Percentiles rank a stretch among this genome's conserved stretches.
Evolutionary conservation across 768 basidiomycete genomes (phyloP).

Genomic region (Russula foetens): DNA sequence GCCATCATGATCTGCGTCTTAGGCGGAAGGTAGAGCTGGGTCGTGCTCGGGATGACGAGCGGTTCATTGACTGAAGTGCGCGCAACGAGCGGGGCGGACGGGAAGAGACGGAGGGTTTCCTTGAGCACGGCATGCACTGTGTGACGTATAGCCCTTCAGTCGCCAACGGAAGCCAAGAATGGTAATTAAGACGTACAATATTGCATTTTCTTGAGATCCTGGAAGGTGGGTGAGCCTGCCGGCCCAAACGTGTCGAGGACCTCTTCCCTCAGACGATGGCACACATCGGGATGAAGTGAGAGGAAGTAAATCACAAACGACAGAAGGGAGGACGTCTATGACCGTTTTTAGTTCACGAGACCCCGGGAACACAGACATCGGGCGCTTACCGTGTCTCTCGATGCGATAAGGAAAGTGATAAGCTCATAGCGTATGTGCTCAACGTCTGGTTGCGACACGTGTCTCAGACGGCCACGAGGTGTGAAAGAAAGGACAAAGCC

Average conservation of each 20-base stretch:
- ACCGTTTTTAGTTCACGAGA: neutral
- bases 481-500: neutral
- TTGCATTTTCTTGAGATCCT: slow-evolving; percentile 29
- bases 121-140: slow-evolving; percentile 30
- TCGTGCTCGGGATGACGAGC: slow-evolving; percentile 18
- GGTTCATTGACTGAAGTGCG: slow-evolving; percentile 13
- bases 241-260: slow-evolving; percentile 27
- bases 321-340: slow-evolving; percentile 27
- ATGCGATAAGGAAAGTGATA: slow-evolving; percentile 20
- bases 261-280: slow-evolving; percentile 28
- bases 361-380: neutral
- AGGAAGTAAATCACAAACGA: slow-evolving; percentile 30
- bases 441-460: slow-evolving; percentile 6
- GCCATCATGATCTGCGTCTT: slow-evolving; percentile 23
- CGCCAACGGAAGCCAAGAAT: too few relatives aligned
- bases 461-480: neutral
- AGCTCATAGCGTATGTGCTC: slow-evolving; percentile 20
- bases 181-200: slow-evolving; percentile 19
- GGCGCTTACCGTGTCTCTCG: slow-evolving; percentile 16
- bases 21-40: slow-evolving; percentile 16
- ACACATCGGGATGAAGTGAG: slow-evolving; percentile 26
- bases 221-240: slow-evolving; percentile 25
- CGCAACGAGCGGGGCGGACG: slow-evolving; percentile 12
- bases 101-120: slow-evolving; percentile 22
- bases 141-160: neutral